Evolutionary conservation across 106 monocot species (phyloP).

Genomic region (Iris macrosiphon): DNA sequence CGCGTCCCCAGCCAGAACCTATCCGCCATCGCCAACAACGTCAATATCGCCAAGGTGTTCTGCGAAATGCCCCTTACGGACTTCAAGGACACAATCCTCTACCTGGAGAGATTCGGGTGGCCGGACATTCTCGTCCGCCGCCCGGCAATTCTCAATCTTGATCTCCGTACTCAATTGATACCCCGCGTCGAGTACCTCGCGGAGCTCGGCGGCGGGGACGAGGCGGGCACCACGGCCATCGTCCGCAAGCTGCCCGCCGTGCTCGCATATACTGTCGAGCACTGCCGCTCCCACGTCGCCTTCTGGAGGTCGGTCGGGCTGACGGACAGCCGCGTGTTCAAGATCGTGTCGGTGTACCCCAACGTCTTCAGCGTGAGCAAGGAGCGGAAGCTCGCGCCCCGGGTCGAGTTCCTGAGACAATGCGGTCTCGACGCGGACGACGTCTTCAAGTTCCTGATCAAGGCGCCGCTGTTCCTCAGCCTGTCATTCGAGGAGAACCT

Average conservation of each 20-base stretch:
- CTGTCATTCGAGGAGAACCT: slow-evolving; percentile 52
- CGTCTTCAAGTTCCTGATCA: slow-evolving; percentile 47
- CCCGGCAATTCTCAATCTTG: slow-evolving; percentile 56
- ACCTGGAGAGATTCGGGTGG: slow-evolving; percentile 31
- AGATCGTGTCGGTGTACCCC: slow-evolving; percentile 60
- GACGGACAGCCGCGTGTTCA: slow-evolving; percentile 38
- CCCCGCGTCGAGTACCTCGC: slow-evolving; percentile 42
- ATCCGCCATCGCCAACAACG: slow-evolving; percentile 29
- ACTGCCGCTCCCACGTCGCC: slow-evolving; percentile 36
- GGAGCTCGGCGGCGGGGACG: slow-evolving; percentile 41
- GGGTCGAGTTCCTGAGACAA: slow-evolving; percentile 42
- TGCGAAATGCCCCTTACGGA: slow-evolving; percentile 20
- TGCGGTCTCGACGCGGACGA: slow-evolving; percentile 37
- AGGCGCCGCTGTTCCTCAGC: slow-evolving; percentile 59
- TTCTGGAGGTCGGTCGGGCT: slow-evolving; percentile 63
- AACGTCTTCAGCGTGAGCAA: slow-evolving; percentile 63
- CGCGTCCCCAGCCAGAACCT: slow-evolving; percentile 45
- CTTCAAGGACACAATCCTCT: slow-evolving; percentile 29
- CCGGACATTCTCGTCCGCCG: slow-evolving; percentile 42
- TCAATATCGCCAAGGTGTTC: slow-evolving; percentile 49
- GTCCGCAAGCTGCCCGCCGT: slow-evolving; percentile 51
- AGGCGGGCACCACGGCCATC: slow-evolving; percentile 18
- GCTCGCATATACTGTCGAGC: slow-evolving; percentile 51
- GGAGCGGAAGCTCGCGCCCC: slow-evolving; percentile 51
- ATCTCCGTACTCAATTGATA: slow-evolving; percentile 31